Base-by-base conservation (phyloP, 1,284 basidiomycete species). In the Sporisorium sorghi region DNA sequence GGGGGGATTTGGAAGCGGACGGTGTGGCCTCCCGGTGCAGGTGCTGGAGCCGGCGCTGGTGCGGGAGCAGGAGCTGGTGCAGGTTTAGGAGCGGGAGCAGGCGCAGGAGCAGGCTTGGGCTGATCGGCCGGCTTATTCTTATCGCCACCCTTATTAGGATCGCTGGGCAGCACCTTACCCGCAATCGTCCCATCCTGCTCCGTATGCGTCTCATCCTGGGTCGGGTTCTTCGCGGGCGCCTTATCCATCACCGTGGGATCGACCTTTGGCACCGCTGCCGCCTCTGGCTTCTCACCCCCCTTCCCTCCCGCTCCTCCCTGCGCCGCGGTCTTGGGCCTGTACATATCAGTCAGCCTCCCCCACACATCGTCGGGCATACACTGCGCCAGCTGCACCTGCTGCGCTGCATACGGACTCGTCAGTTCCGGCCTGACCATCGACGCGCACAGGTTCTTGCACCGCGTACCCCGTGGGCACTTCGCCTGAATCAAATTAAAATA, bases 361-460 rank as follows among this genome's bases (percentile, higher is more conserved):
- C 68, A 70, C 15, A 42, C 26, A 0, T 0, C 1, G 3, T 48
- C 35, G 1, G 43, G 26, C 48, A 70, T 39, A 24, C 68, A 70
- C 42, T 70, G 68, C 2, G 68, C 61, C 24, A 70, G 26, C 15
- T 70, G 68, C 0, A 70, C 68, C 42, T 70, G 68, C 30, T 64
- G 56, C 0, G 57, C 61, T 1, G 68, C 61, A 30, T 48, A 70
- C 1, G 32, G 39, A 21, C 61, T 70, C 0, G 68, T 54, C n/a
- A 60, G 11, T 3, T 21, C n/a, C 5, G 61, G 61, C 49, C 53
- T 26, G 8, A 14, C 14, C 68, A 60, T 70, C 0, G 49, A 60
- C 3, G 68, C 68, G 24, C 68, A 70, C 10, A 70, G 50, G 50
- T 70, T 70, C 53, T 70, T 70, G 28, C 68, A 70, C 39, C 30